Conservation (phyloP, 768 basidiomycete genomes). For the Xerocomellus intermedius region DNA sequence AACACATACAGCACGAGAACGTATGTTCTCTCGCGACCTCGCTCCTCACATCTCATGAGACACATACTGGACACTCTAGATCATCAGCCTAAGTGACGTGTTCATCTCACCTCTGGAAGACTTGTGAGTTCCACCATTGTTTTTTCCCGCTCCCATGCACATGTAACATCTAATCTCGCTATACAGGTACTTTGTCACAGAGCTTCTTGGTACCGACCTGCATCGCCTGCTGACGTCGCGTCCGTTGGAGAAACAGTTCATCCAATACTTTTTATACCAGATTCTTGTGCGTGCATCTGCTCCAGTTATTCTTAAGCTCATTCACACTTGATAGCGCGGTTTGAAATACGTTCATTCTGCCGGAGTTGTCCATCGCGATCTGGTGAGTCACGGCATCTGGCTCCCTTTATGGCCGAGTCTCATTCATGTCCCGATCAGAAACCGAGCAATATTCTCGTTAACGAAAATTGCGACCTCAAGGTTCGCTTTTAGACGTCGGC, state of each 20-base stretch:
- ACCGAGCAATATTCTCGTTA: conserved; percentile 99
- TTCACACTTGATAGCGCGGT: conserved; percentile 62
- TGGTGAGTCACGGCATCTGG: conserved; percentile 47
- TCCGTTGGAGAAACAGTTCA: conserved; percentile 99
- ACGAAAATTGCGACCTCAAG: conserved; percentile 99
- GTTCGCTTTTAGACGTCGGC: conserved; percentile 38
- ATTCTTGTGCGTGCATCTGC: conserved; percentile 67
- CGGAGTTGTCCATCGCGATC: conserved; percentile 96
- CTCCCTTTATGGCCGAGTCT: not conserved
- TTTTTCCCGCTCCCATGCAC: not conserved
- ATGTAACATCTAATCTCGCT: not conserved
- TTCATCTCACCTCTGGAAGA: conserved; percentile 99
- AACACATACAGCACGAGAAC: conserved; percentile 99
- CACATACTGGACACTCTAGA: conserved; percentile 45
- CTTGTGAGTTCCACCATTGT: conserved; percentile 54
- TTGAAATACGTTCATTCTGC: conserved; percentile 99
- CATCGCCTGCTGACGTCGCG: conserved; percentile 95
- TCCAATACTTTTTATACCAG: conserved; percentile 99
- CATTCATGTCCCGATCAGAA: conserved; percentile 53
- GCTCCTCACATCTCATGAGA: conserved; percentile 4
- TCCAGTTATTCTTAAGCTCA: conserved; percentile 1
- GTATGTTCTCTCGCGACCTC: conserved; percentile 42
- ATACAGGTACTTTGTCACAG: conserved; percentile 95
- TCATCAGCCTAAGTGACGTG: conserved; percentile 97
- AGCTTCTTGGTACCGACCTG: conserved; percentile 95